Base-by-base conservation (phyloP, 2,329 filamentous ascomycete species). In the Xylaria arbuscula region DNA sequence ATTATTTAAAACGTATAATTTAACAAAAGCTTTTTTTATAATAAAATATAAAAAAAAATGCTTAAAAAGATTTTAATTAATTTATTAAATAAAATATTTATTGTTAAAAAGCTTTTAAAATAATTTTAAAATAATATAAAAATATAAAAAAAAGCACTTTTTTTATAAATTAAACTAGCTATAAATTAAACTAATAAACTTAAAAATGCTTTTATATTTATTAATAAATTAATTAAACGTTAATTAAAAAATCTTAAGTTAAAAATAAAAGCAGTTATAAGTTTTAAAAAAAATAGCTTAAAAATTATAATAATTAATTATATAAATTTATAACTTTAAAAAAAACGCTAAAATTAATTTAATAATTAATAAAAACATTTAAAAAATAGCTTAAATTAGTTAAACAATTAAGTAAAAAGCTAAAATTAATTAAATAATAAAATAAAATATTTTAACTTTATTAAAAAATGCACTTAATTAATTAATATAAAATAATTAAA, bases 321-420 rank as follows among this genome's bases (percentile, higher is more conserved):
- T n/a, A n/a, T n/a, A 48, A 48, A 48, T 19, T 48, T 48, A 48
- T 32, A 51, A 51, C 17, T 32, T 51, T 51, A 32, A 17, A 51
- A 51, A 32, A 51, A 51, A 51, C 17, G 17, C 17, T 51, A 17
- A 51, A 32, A 32, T 22, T 32, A 32, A 17, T 32, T 32, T 32
- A 51, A 51, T 28, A 51, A 17, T 17, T 11, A 3, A 8, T 28
- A 11, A 50, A 50, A 28, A 32, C 1, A n/a, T 53, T 15, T n/a
- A 34, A 36, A 40, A 38, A 17, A 55, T 38, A 34, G 32, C 8
- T 11, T 19, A 22, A 5, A 9, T 38, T 22, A 22, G 5, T 13
- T 55, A 36, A 19, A 8, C 24, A 40, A 2, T n/a, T 55, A 36
- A 19, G 22, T 3, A 38, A 55, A 36, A 36, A 55, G 4, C 9